phyloP scores from a whole-genome alignment of 1,139 yeast species.

The Taiozyma sp. region DNA sequence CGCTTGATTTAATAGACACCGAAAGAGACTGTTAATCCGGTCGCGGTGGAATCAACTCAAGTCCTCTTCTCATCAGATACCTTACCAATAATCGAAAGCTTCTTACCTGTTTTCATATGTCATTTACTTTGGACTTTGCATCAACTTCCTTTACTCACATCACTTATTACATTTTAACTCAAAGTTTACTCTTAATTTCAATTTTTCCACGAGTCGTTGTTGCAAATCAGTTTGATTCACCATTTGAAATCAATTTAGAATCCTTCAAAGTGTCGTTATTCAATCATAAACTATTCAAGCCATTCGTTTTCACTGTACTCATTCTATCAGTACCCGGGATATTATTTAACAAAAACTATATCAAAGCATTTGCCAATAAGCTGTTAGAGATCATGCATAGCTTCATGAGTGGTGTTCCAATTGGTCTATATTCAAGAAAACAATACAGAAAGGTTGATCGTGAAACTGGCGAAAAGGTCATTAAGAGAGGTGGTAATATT shows the following conservation, averaged over 20 bases:
- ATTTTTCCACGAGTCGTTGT: background rate
- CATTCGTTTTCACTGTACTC: slow-evolving; percentile 8
- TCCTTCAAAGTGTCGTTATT: background rate
- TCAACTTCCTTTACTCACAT: background rate
- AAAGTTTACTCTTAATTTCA: background rate
- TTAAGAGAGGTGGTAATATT: slow-evolving; percentile 61
- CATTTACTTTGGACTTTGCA: background rate
- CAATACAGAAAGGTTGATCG: slow-evolving; percentile 8
- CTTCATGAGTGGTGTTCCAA: slow-evolving; percentile 6
- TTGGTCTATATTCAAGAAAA: slow-evolving; percentile 11
- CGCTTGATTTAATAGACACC: background rate
- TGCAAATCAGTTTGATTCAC: background rate
- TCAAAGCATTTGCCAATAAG: background rate
- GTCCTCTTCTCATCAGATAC: background rate
- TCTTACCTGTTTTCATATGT: background rate
- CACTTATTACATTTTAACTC: background rate
- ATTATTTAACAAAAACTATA: slow-evolving; percentile 3
- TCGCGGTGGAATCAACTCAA: background rate
- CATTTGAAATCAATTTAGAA: background rate
- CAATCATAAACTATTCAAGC: background rate
- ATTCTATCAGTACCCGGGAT: slow-evolving; percentile 15
- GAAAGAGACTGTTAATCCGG: background rate
- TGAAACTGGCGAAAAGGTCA: slow-evolving; percentile 26
- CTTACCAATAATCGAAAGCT: background rate
- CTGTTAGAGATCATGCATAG: slow-evolving; percentile 5